These are phyloP conservation scores for Spergularia marina DNA, from an alignment of 148 eudicot species.

Conservation along the genomic window DNA sequence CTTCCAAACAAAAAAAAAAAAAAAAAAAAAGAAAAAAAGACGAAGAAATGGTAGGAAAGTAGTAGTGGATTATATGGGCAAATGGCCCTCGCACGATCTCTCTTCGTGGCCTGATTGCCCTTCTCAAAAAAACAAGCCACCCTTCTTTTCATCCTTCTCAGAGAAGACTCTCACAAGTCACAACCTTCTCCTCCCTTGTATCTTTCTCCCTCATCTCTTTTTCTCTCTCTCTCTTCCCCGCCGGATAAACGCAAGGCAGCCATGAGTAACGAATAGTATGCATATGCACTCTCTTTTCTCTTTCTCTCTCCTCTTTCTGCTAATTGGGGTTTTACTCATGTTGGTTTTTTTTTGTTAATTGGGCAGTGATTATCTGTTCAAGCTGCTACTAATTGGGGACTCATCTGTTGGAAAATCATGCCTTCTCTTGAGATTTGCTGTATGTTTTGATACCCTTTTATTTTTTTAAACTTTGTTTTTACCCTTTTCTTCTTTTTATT, in stretches of 20 bases:
- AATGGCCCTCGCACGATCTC: constrained; percentile 19
- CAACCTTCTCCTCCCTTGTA: neutral
- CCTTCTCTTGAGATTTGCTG: constrained; percentile 80
- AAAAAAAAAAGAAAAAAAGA: no score
- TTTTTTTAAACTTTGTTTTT: neutral
- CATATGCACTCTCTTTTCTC: neutral
- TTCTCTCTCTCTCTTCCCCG: neutral
- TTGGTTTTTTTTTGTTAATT: no score
- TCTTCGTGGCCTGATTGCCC: constrained; percentile 15
- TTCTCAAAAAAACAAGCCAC: neutral
- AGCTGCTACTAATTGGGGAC: constrained; percentile 73
- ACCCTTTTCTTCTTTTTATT: neutral
- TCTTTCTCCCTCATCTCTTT: neutral
- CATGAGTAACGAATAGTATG: constrained; percentile 32
- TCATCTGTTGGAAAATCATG: constrained; percentile 86
- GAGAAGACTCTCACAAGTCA: neutral
- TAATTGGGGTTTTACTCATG: neutral
- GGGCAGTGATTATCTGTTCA: constrained; percentile 70
- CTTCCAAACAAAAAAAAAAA: no score
- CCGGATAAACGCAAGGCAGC: neutral
- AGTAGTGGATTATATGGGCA: neutral
- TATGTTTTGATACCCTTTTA: constrained; percentile 29
- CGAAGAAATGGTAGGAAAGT: no score
- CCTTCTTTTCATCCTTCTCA: neutral
- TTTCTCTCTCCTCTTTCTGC: neutral